These are phyloP conservation scores for Colletotrichum theobromicola DNA, from an alignment of 2,329 filamentous ascomycete species.

Conservation along the genomic window DNA sequence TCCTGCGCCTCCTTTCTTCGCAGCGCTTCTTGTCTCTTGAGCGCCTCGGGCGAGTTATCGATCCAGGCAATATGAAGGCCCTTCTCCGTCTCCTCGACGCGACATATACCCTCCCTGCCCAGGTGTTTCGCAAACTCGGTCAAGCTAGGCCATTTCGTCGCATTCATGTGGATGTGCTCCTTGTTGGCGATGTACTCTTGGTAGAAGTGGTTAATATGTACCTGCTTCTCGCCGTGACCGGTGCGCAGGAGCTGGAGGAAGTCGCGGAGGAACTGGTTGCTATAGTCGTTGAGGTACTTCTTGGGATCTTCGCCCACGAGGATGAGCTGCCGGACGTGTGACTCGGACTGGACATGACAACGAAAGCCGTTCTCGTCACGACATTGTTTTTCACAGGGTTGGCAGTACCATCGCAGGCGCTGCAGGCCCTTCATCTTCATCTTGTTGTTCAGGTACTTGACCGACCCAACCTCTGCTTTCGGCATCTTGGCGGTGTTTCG, in stretches of 20 bases:
- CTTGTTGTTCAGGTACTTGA: slow-evolving; percentile 90
- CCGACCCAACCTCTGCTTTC: slow-evolving; percentile 88
- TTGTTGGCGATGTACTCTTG: slow-evolving; percentile 91
- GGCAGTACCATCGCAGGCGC: slow-evolving; percentile 90
- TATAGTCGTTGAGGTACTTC: slow-evolving; percentile 83
- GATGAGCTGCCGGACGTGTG: slow-evolving; percentile 88
- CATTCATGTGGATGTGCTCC: slow-evolving; percentile 91
- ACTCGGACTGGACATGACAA: slow-evolving; percentile 84
- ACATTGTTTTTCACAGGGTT: slow-evolving; percentile 70
- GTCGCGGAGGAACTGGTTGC: slow-evolving; percentile 79
- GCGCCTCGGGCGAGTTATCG: slow-evolving; percentile 86
- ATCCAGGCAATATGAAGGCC: slow-evolving; percentile 89
- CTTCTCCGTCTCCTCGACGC: slow-evolving; percentile 88
- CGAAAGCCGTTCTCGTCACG: slow-evolving; percentile 92
- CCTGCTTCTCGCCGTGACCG: slow-evolving; percentile 87
- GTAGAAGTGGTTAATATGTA: slow-evolving; percentile 93
- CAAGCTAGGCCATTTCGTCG: slow-evolving; percentile 85
- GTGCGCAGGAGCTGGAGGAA: slow-evolving; percentile 81
- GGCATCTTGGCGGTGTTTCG: slow-evolving; percentile 67
- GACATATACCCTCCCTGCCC: slow-evolving; percentile 84
- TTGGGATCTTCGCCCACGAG: slow-evolving; percentile 86
- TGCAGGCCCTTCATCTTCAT: slow-evolving; percentile 83
- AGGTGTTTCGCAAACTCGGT: slow-evolving; percentile 91
- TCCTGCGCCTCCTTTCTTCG: slow-evolving; percentile 85
- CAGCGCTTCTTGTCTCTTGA: slow-evolving; percentile 81